These are phyloP conservation scores for Pontederia crassipes DNA, from an alignment of 176 grass and related monocot species.

Conservation along the genomic window DNA sequence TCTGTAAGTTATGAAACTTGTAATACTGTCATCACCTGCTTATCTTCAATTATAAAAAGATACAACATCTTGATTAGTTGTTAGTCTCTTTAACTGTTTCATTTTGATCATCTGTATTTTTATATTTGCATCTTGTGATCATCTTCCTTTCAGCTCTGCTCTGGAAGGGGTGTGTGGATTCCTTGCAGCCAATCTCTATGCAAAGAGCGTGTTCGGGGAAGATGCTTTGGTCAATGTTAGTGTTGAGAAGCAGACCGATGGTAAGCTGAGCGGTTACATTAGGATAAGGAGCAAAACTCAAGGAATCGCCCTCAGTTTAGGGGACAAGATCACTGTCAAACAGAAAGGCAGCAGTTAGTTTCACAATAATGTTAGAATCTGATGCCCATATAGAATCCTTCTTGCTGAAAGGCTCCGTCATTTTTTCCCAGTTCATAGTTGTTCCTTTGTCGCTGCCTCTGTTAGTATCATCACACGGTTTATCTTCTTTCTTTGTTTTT, in stretches of 20 bases:
- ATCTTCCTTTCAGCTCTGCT: slow-evolving; percentile 18
- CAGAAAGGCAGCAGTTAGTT: slow-evolving; percentile 6
- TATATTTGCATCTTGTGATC: neutral
- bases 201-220: slow-evolving; percentile 13
- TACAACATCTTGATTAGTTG: too few relatives aligned
- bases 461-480: too few relatives aligned
- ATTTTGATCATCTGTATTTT: neutral
- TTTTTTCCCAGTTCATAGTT: too few relatives aligned
- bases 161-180: slow-evolving; percentile 29
- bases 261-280: slow-evolving; percentile 27
- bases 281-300: slow-evolving; percentile 40
- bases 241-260: slow-evolving; percentile 32
- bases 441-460: too few relatives aligned
- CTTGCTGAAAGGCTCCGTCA: too few relatives aligned
- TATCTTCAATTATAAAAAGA: neutral
- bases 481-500: too few relatives aligned
- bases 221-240: slow-evolving; percentile 17
- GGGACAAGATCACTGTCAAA: slow-evolving; percentile 16
- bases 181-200: slow-evolving; percentile 12
- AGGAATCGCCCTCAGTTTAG: slow-evolving; percentile 24
- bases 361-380: too few relatives aligned
- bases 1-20: neutral
- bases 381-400: too few relatives aligned
- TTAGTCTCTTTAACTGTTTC: neutral
- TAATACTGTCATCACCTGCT: neutral